Base-by-base conservation (phyloP, 192 early-diverging fungal species). In the Spinellus fusiger region DNA sequence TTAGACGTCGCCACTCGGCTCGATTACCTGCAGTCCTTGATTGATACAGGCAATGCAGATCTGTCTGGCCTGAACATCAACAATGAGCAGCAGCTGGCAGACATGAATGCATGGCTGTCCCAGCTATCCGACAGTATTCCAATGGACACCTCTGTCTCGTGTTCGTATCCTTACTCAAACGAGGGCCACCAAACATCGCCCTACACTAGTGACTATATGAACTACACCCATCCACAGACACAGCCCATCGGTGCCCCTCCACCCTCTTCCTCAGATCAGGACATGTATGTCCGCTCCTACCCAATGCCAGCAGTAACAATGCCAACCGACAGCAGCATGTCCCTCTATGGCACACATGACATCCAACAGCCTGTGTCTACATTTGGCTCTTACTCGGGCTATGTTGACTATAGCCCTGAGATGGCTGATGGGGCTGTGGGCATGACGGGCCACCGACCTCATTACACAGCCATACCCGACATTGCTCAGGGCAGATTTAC, bases 81-180 rank as follows among this genome's bases (percentile, higher is more conserved):
- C 28, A 63, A 48, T 40, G 67, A 63, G 34, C 61, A 69, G 33
- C 54, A 69, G 8, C 27, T 69, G 15, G 48, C 46, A 5, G 67
- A 69, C 26, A 52, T 69, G 49, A 69, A 69, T 51, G 49, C 26
- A 12, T 69, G 67, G 67, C 54, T 69, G 22, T 54, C 54, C 22
- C 61, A 62, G 38, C 55, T 69, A 5, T 50, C 49, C 4, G 48
- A 57, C 12, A 40, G 27, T n/a, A 66, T 66, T 31, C 23, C 5
- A 16, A 31, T 28, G 4, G 31, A 22, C 13, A 28, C 18, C 10
- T 9, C 53, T 6, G 35, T 15, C 29, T 18, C 51, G 16, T 10
- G 15, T 4, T 12, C 28, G 16, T 27, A 16, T 13, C 20, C n/a
- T 31, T 53, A 26, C 23, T 9, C 27, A 29, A 53, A 15, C 12